Percentiles rank a stretch among this genome's conserved stretches.
Evolutionary conservation across 495 filamentous ascomycete genomes (phyloP).

Genomic region (Hyaloscypha finlandica): DNA sequence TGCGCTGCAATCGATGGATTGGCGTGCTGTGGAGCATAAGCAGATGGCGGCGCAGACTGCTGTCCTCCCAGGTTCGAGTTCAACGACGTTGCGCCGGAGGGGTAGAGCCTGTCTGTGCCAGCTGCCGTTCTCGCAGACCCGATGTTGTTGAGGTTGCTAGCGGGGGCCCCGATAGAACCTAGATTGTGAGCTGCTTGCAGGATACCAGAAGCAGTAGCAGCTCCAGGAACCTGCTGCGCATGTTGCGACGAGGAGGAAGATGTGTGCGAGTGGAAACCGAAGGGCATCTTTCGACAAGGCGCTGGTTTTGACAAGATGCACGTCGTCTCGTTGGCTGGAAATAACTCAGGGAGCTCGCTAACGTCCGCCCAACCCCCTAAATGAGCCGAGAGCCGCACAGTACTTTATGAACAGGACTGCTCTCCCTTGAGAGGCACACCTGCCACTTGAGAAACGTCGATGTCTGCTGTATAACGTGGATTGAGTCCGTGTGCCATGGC

Average conservation of each 20-base stretch:
- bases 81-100: constrained; percentile 25
- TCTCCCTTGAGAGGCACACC: too few relatives aligned
- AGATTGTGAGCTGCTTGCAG: constrained; percentile 47
- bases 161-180: constrained; percentile 50
- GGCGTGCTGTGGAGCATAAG: constrained; percentile 20
- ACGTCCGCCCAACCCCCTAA: not conserved
- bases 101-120: constrained; percentile 38
- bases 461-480: too few relatives aligned
- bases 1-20: constrained; percentile 22
- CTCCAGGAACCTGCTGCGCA: constrained; percentile 24
- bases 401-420: too few relatives aligned
- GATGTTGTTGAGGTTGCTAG: constrained; percentile 40
- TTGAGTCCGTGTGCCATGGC: too few relatives aligned
- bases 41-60: constrained; percentile 21
- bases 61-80: constrained; percentile 19
- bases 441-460: too few relatives aligned
- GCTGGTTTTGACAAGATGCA: not conserved
- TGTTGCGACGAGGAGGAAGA: constrained; percentile 24
- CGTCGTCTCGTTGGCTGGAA: not conserved
- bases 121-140: constrained; percentile 38
- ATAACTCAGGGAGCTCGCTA: not conserved
- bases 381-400: too few relatives aligned
- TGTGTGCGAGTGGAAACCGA: constrained; percentile 25
- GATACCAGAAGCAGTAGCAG: constrained; percentile 31
- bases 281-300: constrained; percentile 8